A percentile compares a stretch with the other conserved stretches of the same genome.
phyloP scores from a whole-genome alignment of 495 filamentous ascomycete species.

The Hypoxylon lienhwacheense region DNA sequence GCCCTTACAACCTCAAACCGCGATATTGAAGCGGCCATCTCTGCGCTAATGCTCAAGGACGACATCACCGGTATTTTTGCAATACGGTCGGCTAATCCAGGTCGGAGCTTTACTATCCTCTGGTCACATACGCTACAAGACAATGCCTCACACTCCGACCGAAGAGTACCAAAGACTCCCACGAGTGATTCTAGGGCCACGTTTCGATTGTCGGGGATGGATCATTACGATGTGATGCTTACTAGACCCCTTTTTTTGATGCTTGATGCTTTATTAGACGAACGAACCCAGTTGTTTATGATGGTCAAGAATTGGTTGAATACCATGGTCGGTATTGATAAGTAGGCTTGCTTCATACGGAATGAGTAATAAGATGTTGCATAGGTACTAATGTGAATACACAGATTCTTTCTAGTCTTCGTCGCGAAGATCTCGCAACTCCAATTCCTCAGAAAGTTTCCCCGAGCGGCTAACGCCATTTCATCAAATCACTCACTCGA shows the following conservation, averaged over 20 bases:
- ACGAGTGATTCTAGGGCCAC: slow-evolving; percentile 53
- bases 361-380: neutral
- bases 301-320: slow-evolving; percentile 82
- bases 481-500: slow-evolving; percentile 24
- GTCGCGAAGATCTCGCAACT: slow-evolving; percentile 57
- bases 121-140: slow-evolving; percentile 81
- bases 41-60: slow-evolving; percentile 66
- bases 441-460: slow-evolving; percentile 54
- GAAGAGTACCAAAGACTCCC: slow-evolving; percentile 52
- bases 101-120: slow-evolving; percentile 67
- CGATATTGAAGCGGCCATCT: slow-evolving; percentile 78
- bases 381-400: slow-evolving; percentile 4
- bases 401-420: slow-evolving; percentile 59
- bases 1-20: slow-evolving; percentile 51
- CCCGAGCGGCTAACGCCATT: slow-evolving; percentile 34
- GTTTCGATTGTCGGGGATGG: slow-evolving; percentile 52
- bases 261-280: slow-evolving; percentile 75
- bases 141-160: slow-evolving; percentile 48
- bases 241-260: slow-evolving; percentile 80
- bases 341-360: slow-evolving; percentile 44
- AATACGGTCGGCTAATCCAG: slow-evolving; percentile 56
- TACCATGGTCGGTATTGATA: slow-evolving; percentile 67
- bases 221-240: slow-evolving; percentile 68
- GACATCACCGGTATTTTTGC: slow-evolving; percentile 55
- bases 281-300: slow-evolving; percentile 71